Base-by-base conservation (phyloP, 352 stramenopile genomes). In the Pythium biforme region DNA sequence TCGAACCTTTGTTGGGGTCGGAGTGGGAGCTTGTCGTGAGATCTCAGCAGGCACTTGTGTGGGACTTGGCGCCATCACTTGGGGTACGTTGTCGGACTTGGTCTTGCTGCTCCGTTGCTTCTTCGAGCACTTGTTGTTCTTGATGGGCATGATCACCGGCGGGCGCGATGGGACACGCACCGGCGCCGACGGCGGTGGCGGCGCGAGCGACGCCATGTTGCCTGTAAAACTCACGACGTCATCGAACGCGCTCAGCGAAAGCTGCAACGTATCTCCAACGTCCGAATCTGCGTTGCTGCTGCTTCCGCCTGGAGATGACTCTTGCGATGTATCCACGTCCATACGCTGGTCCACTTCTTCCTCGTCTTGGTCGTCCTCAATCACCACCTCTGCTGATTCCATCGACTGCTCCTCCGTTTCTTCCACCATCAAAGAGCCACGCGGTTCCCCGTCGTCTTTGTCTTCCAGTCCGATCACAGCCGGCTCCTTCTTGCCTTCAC, bases 241-340 rank as follows among this genome's bases (percentile, higher is more conserved):
- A 15, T 62, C 53, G 54, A 68, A 68, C 45, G 43, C 19, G 7
- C 20, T 37, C 7, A 68, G 27, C 47, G 61, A 41, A 23, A 59
- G 20, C 29, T 25, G 26, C 31, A 14, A 10, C 22, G 22, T 0
- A 10, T 53, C 11, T 0, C 15, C 14, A 19, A 9, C 3, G 10
- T 46, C 25, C 2, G 15, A 50, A 8, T 29, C 19, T 12, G 17
- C 31, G 12, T 25, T 46, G 23, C 33, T 53, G 22, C 20, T 59
- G 23, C 17, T 9, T 5, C 4, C 34, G 34, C 58, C 54, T n/a
- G 20, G 14, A 29, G 33, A n/a, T 1, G 61, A 68, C 40, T 68
- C 61, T 47, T 68, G 61, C 6, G 61, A 68, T 0, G 61, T 68
- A 29, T 47, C 37, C 19, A 53, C 26, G 0, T 59, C 54, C 23